Evolutionary conservation across 2,329 filamentous ascomycete genomes (phyloP).

Genomic region (Phoma herbarum): DNA sequence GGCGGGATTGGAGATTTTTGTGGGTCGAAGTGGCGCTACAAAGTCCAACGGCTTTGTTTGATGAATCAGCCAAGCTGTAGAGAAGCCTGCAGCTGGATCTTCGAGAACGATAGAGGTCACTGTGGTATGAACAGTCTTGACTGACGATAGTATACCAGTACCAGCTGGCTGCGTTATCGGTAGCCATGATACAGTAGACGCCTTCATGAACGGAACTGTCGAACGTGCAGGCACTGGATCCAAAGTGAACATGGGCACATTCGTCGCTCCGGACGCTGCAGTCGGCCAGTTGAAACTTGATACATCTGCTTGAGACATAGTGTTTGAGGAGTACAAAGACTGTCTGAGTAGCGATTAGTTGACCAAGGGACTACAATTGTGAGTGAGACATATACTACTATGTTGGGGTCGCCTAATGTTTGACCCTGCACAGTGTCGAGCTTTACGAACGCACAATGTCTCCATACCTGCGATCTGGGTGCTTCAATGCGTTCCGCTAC

Average conservation of each 20-base stretch:
- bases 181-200: not conserved
- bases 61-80: not conserved
- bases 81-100: not conserved
- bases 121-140: not conserved
- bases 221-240: no score
- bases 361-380: not conserved
- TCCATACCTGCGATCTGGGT: not conserved
- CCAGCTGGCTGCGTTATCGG: not conserved
- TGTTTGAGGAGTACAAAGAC: not conserved
- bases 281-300: slow-evolving; percentile 2
- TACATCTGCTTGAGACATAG: slow-evolving; percentile 1
- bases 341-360: not conserved
- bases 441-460: not conserved
- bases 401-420: no score
- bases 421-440: not conserved
- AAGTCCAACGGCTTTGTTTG: not conserved
- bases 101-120: not conserved
- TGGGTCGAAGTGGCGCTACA: not conserved
- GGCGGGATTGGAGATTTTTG: not conserved
- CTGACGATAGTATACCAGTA: not conserved
- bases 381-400: not conserved
- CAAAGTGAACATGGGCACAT: not conserved
- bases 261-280: not conserved
- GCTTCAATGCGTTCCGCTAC: no score
- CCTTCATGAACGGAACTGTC: not conserved